These are phyloP conservation scores for Guadua angustifolia DNA, from an alignment of 176 grass and related monocot genomes.

Conservation along the genomic window DNA sequence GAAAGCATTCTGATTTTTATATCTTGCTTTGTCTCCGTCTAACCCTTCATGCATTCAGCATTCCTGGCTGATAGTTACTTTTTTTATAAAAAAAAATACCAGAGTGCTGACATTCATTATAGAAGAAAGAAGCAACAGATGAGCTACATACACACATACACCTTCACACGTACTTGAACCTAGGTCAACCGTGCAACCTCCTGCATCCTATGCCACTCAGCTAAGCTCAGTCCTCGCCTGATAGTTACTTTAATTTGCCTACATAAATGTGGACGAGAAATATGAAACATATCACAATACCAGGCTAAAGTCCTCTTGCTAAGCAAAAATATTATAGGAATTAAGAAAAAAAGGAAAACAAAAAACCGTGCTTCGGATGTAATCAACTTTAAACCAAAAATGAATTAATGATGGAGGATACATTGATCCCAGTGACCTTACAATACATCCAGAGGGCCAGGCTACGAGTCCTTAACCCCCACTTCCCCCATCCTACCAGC, in stretches of 20 bases:
- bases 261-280: background rate
- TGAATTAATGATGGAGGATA: background rate
- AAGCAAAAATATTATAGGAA: background rate
- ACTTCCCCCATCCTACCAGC: background rate
- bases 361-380: background rate
- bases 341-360: background rate
- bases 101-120: too few species aligned
- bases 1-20: background rate
- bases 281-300: background rate
- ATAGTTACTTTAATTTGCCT: background rate
- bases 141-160: too few species aligned
- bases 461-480: background rate
- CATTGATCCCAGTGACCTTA: background rate
- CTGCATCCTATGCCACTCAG: too few species aligned
- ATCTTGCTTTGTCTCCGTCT: background rate
- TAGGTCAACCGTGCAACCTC: too few species aligned
- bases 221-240: too few species aligned
- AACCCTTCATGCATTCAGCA: background rate
- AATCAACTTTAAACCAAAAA: background rate
- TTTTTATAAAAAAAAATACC: too few species aligned
- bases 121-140: too few species aligned
- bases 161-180: too few species aligned
- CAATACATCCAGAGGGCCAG: background rate
- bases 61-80: background rate
- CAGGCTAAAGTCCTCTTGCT: background rate